A percentile compares a stretch with the other conserved stretches of the same genome.
Conservation (phyloP, 2,329 filamentous ascomycete genomes). For the Hymenoscyphus salicellus region DNA sequence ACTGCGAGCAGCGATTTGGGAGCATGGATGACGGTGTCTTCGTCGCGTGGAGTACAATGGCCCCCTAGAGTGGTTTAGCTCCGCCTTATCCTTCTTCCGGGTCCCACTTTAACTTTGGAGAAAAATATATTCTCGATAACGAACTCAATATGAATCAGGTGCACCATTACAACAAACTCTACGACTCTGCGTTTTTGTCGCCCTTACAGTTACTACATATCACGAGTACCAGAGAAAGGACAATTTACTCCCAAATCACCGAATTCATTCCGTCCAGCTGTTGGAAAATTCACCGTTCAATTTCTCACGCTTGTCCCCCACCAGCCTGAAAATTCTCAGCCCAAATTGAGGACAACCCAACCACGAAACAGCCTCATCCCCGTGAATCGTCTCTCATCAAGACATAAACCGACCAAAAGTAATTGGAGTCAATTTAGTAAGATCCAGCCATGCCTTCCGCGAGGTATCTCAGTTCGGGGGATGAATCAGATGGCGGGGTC, state of each 20-base stretch:
- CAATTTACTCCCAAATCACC: not conserved
- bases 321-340: not conserved
- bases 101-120: slow-evolving; percentile 4
- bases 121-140: slow-evolving; percentile 8
- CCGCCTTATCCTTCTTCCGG: slow-evolving; percentile 2
- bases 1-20: too few relatives aligned
- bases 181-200: not conserved
- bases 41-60: not conserved
- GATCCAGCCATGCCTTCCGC: not conserved
- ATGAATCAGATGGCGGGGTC: not conserved
- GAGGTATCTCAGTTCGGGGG: not conserved
- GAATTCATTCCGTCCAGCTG: not conserved
- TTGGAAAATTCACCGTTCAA: not conserved
- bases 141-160: not conserved
- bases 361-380: not conserved
- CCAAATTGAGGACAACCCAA: not conserved
- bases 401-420: not conserved
- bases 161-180: not conserved
- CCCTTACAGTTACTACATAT: not conserved
- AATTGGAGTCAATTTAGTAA: not conserved
- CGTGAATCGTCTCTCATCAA: not conserved
- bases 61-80: not conserved
- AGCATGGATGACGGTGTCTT: not conserved
- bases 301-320: not conserved
- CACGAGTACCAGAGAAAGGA: not conserved